Evolutionary conservation across 139 green algal species (phyloP), one percentile per base, ranked within the genome.

Genomic region (Astrephomene gubernaculifera): DNA sequence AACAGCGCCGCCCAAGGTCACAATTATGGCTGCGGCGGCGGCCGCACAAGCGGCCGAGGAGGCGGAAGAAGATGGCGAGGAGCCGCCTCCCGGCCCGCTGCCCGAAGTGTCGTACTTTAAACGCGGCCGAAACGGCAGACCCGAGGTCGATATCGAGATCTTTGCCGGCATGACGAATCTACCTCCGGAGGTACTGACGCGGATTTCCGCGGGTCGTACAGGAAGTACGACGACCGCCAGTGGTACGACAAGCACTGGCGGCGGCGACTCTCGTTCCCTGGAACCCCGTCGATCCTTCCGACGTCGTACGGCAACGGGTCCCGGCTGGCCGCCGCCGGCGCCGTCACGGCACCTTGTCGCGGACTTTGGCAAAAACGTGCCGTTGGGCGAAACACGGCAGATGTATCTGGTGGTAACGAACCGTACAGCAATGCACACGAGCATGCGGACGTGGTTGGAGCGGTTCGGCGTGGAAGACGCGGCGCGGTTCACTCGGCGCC

Each of bases 361-460:
- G 1, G 81, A 89, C 69, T 91, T 89, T 38, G 88, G 88, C 9
- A 54, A 54, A 8, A 54, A 73, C 7, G 84, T 91, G 53, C 88
- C 88, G 9, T 67, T 91, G 24, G 88, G 88, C 12, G 88, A 91
- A 44, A 87, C 83, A 4, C 88, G 84, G n/a, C 79, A 86, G 65
- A 61, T 89, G 84, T 89, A 89, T n/a, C 57, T 91, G 24, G 74
- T 91, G 5, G 27, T 91, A 14, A 89, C 84, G 31, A 91, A 91
- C 75, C 85, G 74, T 44, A 91, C 88, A 0, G 43, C 88, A 24
- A 89, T 89, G 49, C 54, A 83, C 33, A 85, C 83, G 35, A 76
- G 53, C 49, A 45, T 91, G 21, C 60, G 64, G 63, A 89, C 88
- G 0, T 89, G 85, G 80, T 80, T 91, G 41, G 88, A 91, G n/a